Conservation (phyloP, 2,329 filamentous ascomycete genomes). For the Xylaria arbuscula region DNA sequence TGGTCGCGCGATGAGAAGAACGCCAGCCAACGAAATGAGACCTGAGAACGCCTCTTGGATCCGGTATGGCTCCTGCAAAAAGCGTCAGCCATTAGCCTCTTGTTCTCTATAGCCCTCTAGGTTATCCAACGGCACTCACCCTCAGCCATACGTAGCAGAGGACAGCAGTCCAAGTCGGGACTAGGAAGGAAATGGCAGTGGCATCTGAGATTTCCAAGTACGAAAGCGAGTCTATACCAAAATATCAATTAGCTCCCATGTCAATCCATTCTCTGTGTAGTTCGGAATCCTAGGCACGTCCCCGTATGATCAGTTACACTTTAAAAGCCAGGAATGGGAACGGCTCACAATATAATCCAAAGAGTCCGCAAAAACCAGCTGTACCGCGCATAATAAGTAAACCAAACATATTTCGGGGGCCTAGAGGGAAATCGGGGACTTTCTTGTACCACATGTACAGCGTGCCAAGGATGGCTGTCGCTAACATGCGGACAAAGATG, state of each 20-base stretch:
- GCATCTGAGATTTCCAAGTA: slow-evolving; percentile 83
- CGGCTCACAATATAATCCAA: slow-evolving; percentile 61
- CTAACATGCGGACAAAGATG: slow-evolving; percentile 57
- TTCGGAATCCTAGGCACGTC: background rate
- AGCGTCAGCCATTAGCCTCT: slow-evolving; percentile 46
- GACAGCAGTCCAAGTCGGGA: slow-evolving; percentile 74
- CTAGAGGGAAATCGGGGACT: slow-evolving; percentile 73
- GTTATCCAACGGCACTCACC: slow-evolving; percentile 37
- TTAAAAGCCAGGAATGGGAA: background rate
- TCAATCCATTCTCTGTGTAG: background rate
- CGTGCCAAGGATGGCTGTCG: slow-evolving; percentile 52
- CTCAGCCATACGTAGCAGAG: slow-evolving; percentile 69
- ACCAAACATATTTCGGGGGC: slow-evolving; percentile 68
- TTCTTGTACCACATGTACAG: slow-evolving; percentile 56
- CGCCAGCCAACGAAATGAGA: slow-evolving; percentile 75
- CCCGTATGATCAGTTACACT: background rate
- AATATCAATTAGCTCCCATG: slow-evolving; percentile 1
- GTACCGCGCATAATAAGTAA: slow-evolving; percentile 73
- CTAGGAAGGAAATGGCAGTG: slow-evolving; percentile 82
- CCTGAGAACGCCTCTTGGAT: slow-evolving; percentile 75
- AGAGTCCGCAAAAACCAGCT: slow-evolving; percentile 73
- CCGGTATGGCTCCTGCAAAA: slow-evolving; percentile 76
- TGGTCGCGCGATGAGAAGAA: slow-evolving; percentile 80
- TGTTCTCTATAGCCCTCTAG: background rate
- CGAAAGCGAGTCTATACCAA: slow-evolving; percentile 58